Percentiles rank a stretch among this genome's conserved stretches.
phyloP scores from a whole-genome alignment of 2,329 filamentous ascomycete genomes.

The Nothophaeocryptopus gaeumannii region DNA sequence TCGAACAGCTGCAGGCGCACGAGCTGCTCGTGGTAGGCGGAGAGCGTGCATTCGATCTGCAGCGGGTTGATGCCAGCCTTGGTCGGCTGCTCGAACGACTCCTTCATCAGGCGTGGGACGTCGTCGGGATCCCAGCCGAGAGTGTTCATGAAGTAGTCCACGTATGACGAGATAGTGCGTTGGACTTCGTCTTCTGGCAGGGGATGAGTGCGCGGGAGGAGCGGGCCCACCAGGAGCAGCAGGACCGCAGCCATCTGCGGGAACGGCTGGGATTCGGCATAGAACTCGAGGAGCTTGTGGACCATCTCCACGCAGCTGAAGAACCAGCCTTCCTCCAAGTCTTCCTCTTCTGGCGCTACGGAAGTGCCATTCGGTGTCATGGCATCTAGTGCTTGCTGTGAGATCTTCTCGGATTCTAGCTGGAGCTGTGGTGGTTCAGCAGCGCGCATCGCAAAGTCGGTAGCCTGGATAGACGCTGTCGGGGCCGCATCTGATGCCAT shows the following conservation, averaged over 20 bases:
- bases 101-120: constrained; percentile 39
- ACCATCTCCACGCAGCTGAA: constrained; percentile 45
- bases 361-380: neutral
- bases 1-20: constrained; percentile 46
- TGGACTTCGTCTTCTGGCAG: constrained; percentile 33
- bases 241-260: constrained; percentile 49
- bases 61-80: constrained; percentile 47
- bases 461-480: neutral
- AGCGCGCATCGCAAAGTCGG: neutral
- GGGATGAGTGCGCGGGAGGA: constrained; percentile 44
- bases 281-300: constrained; percentile 41
- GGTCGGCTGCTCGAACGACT: constrained; percentile 40
- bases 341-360: constrained; percentile 15
- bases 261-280: constrained; percentile 42
- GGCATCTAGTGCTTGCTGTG: neutral
- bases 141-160: constrained; percentile 41
- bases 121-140: constrained; percentile 30
- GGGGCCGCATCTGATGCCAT: neutral
- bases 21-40: constrained; percentile 58
- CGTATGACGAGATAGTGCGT: constrained; percentile 39
- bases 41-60: constrained; percentile 56
- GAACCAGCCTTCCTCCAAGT: constrained; percentile 31
- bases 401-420: neutral
- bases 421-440: too few species aligned
- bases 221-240: constrained; percentile 45